Evolutionary conservation across 1,139 yeast species (phyloP), one percentile per base, ranked within the genome.

Genomic region (Suhomyces terraborum): DNA sequence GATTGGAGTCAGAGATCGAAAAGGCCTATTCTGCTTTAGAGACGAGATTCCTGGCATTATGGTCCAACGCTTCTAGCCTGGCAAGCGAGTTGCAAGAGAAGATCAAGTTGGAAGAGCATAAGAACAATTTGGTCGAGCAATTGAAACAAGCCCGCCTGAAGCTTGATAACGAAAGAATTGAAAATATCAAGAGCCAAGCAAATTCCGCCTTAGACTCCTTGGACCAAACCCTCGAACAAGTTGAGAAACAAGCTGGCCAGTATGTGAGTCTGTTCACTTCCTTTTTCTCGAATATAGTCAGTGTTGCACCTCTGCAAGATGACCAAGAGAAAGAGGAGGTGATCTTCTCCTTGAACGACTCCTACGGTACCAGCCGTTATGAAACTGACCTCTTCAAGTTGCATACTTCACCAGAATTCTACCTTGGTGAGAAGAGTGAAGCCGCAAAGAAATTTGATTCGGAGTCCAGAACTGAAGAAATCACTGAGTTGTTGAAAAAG

Each of bases 141-240:
- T 58, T 70, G 49, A 61, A 55, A 25, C 48, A 54, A 7, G 69
- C 73, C 14, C 62, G 56, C 45, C 61, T 58, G 22, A 46, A 46
- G 20, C 42, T 43, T 12, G 43, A 32, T 32, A 60, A 56, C 33
- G 54, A 51, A 4, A 70, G 66, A 49, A 51, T 71, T 40, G 64
- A 66, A 46, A 53, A 51, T 18, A 44, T 64, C 25, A 53, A 55
- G 34, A 35, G 40, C 20, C 76, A 73, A 47, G 86, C 91, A 6
- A 80, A 73, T 51, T 54, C 57, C 38, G 82, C 83, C 37, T 68
- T 86, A 45, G 91, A 85, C 53, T 70, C 73, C 6, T 68, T 86
- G 41, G 95, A 86, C 57, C 69, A 77, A 19, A 85, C 79, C 48
- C 67, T 87, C 38, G 95, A 84, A 51, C 69, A 69, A 41, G 78